A percentile compares a stretch with the other conserved stretches of the same genome.
Evolutionary conservation across 805 yeast species (phyloP).

Genomic region (Tetrapisispora iriomotensis): DNA sequence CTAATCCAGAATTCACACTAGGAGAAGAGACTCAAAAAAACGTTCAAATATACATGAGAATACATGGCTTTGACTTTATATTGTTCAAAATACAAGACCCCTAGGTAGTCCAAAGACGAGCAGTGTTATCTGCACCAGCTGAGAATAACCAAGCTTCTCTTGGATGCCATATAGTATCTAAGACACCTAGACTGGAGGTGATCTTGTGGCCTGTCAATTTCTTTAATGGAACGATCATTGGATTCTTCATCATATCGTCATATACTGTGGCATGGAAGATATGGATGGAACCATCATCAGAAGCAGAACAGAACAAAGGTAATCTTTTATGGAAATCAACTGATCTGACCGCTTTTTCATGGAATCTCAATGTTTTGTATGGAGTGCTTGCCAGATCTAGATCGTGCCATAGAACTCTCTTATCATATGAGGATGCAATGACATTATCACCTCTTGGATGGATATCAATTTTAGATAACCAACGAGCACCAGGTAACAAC

Average conservation of each 20-base stretch:
- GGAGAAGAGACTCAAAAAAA: too few relatives aligned
- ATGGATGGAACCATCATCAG: slow-evolving; percentile 89
- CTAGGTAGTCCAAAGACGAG: slow-evolving; percentile 90
- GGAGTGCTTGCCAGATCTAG: slow-evolving; percentile 82
- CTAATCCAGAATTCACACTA: too few relatives aligned
- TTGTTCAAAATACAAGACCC: too few relatives aligned
- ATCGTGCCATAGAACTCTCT: slow-evolving; percentile 96
- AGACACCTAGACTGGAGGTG: slow-evolving; percentile 71
- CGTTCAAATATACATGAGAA: too few relatives aligned
- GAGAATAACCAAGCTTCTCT: slow-evolving; percentile 96
- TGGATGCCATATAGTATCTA: slow-evolving; percentile 91
- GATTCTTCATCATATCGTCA: slow-evolving; percentile 83
- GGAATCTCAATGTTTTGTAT: slow-evolving; percentile 90
- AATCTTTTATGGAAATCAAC: slow-evolving; percentile 78
- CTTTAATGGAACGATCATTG: slow-evolving; percentile 90
- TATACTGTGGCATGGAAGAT: slow-evolving; percentile 95
- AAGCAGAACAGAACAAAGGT: slow-evolving; percentile 88
- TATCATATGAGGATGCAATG: slow-evolving; percentile 85
- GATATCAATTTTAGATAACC: slow-evolving; percentile 84
- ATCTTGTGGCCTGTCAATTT: slow-evolving; percentile 85
- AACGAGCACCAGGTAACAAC: slow-evolving; percentile 88
- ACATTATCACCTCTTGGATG: slow-evolving; percentile 96
- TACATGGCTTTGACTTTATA: too few relatives aligned
- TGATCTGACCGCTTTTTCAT: slow-evolving; percentile 85
- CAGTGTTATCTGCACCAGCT: slow-evolving; percentile 95